These are phyloP conservation scores for Lentithecium fluviatile DNA, from an alignment of 495 filamentous ascomycete genomes.

Conservation along the genomic window DNA sequence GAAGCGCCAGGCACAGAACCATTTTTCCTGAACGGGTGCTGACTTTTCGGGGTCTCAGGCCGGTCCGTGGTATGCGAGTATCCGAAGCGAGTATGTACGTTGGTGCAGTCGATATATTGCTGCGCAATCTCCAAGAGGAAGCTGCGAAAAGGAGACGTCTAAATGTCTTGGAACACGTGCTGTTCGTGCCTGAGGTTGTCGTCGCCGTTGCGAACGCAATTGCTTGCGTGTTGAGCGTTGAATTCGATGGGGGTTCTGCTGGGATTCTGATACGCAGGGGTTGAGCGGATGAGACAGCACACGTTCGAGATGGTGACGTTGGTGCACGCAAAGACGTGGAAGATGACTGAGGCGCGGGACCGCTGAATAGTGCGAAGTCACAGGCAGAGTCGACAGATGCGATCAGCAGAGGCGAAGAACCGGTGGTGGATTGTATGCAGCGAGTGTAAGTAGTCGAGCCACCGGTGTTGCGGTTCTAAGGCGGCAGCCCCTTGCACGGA, in stretches of 20 bases:
- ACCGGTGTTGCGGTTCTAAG: background rate
- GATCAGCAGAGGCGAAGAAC: conserved; percentile 2
- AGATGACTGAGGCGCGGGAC: background rate
- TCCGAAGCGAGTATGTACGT: conserved; percentile 10
- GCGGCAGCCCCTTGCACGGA: conserved; percentile 6
- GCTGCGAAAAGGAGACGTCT: too few species aligned
- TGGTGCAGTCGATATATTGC: background rate
- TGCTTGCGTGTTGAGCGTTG: too few species aligned
- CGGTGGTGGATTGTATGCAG: background rate
- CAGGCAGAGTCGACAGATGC: background rate
- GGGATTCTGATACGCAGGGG: conserved; percentile 31
- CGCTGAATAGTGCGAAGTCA: background rate
- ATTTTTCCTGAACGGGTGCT: conserved; percentile 22
- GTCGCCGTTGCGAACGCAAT: too few species aligned
- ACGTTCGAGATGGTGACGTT: conserved; percentile 19
- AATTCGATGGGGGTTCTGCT: background rate
- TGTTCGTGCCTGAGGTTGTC: too few species aligned
- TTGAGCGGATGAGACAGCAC: conserved; percentile 27
- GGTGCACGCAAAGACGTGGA: background rate
- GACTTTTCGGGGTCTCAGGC: conserved; percentile 17
- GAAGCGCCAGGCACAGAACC: conserved; percentile 30
- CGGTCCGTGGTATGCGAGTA: background rate
- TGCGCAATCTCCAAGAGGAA: background rate
- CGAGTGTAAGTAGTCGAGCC: conserved; percentile 1
- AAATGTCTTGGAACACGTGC: too few species aligned